Evolutionary conservation across 2,329 filamentous ascomycete species (phyloP).

Genomic region (Apiospora malaysiana): DNA sequence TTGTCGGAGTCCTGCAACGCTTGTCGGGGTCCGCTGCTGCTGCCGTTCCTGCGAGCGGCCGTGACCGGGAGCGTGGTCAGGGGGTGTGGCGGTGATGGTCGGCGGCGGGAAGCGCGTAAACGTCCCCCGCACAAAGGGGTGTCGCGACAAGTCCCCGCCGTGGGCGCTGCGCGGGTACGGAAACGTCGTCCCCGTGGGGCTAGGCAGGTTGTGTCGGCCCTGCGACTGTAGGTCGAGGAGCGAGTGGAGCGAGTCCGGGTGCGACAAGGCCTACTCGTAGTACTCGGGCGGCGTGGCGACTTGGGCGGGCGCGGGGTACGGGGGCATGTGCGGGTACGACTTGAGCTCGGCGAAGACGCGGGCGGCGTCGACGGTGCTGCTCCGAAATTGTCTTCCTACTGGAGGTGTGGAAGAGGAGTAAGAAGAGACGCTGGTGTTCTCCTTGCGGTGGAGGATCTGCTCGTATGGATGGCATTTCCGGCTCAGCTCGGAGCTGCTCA

Average conservation of each 20-base stretch:
- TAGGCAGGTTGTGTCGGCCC: too few species aligned
- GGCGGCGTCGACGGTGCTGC: not conserved
- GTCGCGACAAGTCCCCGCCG: not conserved
- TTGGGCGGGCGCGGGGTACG: not conserved
- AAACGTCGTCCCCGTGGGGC: too few species aligned
- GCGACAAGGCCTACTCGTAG: not conserved
- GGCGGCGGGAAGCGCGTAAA: not conserved
- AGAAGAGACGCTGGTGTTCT: not conserved
- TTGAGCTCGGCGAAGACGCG: constrained; percentile 12
- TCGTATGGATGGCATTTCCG: not conserved
- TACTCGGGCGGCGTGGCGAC: constrained; percentile 9
- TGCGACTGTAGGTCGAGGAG: too few species aligned
- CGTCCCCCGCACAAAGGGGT: not conserved
- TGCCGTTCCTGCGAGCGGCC: too few species aligned
- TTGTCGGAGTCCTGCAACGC: not conserved
- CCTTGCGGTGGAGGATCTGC: not conserved
- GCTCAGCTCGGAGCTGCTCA: not conserved
- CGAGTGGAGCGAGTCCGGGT: not conserved
- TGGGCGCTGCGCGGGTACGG: not conserved
- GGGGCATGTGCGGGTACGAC: not conserved
- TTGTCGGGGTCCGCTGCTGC: not conserved
- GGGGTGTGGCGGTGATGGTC: not conserved
- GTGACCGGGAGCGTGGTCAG: not conserved
- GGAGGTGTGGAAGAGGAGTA: not conserved
- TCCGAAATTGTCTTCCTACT: not conserved